Evolutionary conservation across 2,329 filamentous ascomycete species (phyloP).

Genomic region (Fusarium clavum): DNA sequence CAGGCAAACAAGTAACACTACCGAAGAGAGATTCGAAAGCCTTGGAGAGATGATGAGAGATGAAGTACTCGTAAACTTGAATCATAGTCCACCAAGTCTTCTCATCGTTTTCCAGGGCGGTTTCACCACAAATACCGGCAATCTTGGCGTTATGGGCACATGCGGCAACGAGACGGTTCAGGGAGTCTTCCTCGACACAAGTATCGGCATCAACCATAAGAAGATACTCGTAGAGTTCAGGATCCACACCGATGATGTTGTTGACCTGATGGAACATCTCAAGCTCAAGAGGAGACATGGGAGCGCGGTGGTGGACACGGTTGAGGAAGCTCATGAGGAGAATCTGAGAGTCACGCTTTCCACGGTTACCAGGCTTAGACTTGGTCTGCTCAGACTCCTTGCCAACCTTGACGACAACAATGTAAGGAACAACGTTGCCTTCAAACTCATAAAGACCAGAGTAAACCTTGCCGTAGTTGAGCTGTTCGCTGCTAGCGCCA

Average conservation of each 20-base stretch:
- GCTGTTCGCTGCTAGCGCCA: slow-evolving; percentile 86
- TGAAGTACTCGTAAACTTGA: slow-evolving; percentile 99
- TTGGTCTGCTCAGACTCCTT: slow-evolving; percentile 94
- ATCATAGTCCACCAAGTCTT: slow-evolving; percentile 99
- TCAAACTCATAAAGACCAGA: slow-evolving; percentile 97
- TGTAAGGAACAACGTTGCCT: slow-evolving; percentile 95
- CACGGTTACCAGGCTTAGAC: slow-evolving; percentile 95
- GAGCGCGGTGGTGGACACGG: slow-evolving; percentile 90
- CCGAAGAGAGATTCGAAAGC: slow-evolving; percentile 98
- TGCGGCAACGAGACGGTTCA: slow-evolving; percentile 91
- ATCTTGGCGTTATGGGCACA: slow-evolving; percentile 96
- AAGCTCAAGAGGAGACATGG: slow-evolving; percentile 95
- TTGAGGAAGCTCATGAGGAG: slow-evolving; percentile 97
- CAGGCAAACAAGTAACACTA: slow-evolving; percentile 97
- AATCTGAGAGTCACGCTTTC: slow-evolving; percentile 98
- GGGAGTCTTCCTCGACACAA: slow-evolving; percentile 88
- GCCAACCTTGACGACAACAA: slow-evolving; percentile 96
- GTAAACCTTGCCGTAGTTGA: slow-evolving; percentile 99
- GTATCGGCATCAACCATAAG: slow-evolving; percentile 99
- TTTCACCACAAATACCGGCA: slow-evolving; percentile 97
- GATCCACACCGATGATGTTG: slow-evolving; percentile 98
- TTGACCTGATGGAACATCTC: slow-evolving; percentile 99
- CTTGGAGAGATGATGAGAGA: slow-evolving; percentile 96
- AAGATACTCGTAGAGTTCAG: slow-evolving; percentile 95
- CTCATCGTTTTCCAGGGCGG: slow-evolving; percentile 94